Conservation (phyloP, 2,329 filamentous ascomycete species). For the Colletotrichum sp. region DNA sequence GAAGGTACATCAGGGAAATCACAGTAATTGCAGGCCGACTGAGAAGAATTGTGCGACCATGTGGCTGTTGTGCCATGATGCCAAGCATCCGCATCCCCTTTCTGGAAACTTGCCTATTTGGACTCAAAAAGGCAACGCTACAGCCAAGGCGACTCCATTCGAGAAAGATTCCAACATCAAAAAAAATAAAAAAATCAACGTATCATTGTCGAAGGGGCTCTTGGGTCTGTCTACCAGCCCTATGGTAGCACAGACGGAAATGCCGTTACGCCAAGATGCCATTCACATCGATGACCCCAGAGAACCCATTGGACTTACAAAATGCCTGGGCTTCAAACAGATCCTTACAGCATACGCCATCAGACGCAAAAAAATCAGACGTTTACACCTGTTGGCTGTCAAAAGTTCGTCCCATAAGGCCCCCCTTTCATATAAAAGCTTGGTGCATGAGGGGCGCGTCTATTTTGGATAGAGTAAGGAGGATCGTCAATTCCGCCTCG, state of each 20-base stretch:
- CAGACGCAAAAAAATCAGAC: not conserved
- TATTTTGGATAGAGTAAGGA: not conserved
- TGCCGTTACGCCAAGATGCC: not conserved
- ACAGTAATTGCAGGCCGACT: not conserved
- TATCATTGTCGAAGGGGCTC: not conserved
- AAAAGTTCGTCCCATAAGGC: not conserved
- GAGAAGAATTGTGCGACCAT: not conserved
- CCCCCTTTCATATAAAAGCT: not conserved
- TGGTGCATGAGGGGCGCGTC: not conserved
- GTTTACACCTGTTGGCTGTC: not conserved
- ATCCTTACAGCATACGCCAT: not conserved
- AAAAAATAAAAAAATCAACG: not conserved
- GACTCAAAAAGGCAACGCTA: not conserved
- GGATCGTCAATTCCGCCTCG: not conserved
- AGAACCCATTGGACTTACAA: not conserved
- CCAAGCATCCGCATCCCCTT: not conserved
- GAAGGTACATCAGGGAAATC: accelerated
- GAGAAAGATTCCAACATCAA: not conserved
- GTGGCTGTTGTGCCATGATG: not conserved
- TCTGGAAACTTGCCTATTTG: not conserved
- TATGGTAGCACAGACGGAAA: not conserved
- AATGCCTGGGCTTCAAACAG: not conserved
- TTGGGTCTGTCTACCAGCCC: not conserved
- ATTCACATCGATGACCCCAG: not conserved
- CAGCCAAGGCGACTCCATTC: not conserved